Conservation (phyloP, 768 basidiomycete species). For the Macrocybe gigantea region DNA sequence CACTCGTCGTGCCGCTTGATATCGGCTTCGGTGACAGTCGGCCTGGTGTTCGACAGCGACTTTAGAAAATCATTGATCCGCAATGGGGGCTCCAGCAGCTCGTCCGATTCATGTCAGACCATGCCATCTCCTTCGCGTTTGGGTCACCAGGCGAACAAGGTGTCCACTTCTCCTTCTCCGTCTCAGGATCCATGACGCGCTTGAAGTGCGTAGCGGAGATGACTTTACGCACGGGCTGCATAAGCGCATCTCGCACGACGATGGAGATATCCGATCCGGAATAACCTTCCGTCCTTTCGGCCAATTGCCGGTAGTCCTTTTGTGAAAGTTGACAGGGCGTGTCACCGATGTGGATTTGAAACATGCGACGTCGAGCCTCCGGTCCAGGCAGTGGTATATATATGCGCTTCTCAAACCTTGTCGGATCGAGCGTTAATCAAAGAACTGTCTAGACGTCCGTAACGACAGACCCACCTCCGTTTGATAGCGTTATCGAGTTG, state of each 20-base stretch:
- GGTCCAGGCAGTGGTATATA: constrained; percentile 95
- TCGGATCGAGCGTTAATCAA: not conserved
- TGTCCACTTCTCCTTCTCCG: constrained; percentile 59
- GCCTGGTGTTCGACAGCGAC: constrained; percentile 70
- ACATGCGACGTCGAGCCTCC: constrained; percentile 91
- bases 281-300: constrained; percentile 87
- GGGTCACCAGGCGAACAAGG: constrained; percentile 95
- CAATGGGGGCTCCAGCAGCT: constrained; percentile 85
- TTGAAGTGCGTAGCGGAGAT: constrained; percentile 96
- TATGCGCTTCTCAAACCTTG: constrained; percentile 94
- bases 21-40: constrained; percentile 86
- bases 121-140: constrained; percentile 79
- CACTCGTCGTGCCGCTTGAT: constrained; percentile 79
- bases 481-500: constrained; percentile 97
- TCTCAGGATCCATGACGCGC: constrained; percentile 31
- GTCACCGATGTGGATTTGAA: constrained; percentile 90
- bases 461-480: constrained; percentile 53
- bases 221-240: constrained; percentile 98
- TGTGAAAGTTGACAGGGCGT: constrained; percentile 82
- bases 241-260: constrained; percentile 91
- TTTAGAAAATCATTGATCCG: constrained; percentile 76
- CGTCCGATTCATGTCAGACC: constrained; percentile 88
- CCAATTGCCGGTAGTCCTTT: constrained; percentile 77
- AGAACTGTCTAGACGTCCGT: not conserved
- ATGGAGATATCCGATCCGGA: constrained; percentile 95